Base-by-base conservation (phyloP, 768 basidiomycete genomes). In the Lentinula edodes region DNA sequence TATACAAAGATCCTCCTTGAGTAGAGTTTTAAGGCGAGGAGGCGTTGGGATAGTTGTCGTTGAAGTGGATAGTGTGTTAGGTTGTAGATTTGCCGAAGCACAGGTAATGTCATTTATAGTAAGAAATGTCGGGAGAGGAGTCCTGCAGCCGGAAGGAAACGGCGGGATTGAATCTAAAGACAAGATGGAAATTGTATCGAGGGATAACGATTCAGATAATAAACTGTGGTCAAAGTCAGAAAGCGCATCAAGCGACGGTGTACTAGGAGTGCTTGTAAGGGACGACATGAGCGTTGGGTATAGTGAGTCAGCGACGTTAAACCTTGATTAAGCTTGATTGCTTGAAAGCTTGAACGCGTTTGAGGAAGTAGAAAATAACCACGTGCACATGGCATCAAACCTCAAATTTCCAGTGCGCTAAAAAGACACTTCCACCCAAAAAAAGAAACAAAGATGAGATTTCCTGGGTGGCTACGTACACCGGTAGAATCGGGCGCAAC, bases 1-100 rank as follows among this genome's bases (percentile, higher is more conserved):
- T 36, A 80, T 72, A 58, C 72, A 76, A 43, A 77, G 61, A 58
- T 72, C 72, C 65, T 79, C 77, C 59, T 72, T 75, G 16, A 72
- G 63, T 70, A 79, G 73, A n/a, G 69, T 64, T 42, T 65, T 70
- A 15, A 78, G 71, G 34, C 77, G 73, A 28, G 78, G 75, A 4
- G 73, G 68, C 5, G 77, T 78, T 7, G 78, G 78, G 23, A 69
- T 67, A 28, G 73, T 71, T 46, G 75, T 68, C 4, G 71, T 64
- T 38, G 67, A 67, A 52, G 55, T 60, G 52, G 63, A 28, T 35
- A 60, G 58, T 16, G 35, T 15, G 36, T 51, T 46, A 15, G 34
- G 35, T 41, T 50, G 34, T 18, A 20, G 8, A 4, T 59, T 48
- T 28, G 46, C 28, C 3, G 28, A 28, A 28, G 28, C n/a, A 38